These are phyloP conservation scores for Postia placenta DNA, from an alignment of 768 basidiomycete species.

Conservation along the genomic window DNA sequence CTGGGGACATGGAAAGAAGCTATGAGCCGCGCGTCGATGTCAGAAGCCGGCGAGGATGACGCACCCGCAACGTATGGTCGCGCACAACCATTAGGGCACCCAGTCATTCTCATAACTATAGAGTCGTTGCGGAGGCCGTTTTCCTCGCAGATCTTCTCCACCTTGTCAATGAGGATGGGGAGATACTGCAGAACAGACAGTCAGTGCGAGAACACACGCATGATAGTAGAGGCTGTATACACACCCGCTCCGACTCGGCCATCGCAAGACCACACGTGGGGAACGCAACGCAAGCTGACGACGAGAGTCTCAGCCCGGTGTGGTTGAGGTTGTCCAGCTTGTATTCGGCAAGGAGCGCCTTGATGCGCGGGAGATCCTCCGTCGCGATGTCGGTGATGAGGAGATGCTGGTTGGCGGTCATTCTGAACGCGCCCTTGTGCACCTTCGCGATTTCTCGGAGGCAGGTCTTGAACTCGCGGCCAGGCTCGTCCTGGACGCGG, in stretches of 20 bases:
- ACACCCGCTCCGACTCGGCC: slow-evolving; percentile 70
- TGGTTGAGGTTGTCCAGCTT: slow-evolving; percentile 84
- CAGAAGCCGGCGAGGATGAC: slow-evolving; percentile 16
- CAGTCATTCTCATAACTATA: slow-evolving; percentile 99
- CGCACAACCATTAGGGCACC: slow-evolving; percentile 92
- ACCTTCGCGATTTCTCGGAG: slow-evolving; percentile 88
- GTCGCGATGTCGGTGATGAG: slow-evolving; percentile 77
- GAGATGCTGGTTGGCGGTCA: slow-evolving; percentile 95
- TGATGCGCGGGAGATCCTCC: slow-evolving; percentile 72
- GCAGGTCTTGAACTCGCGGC: slow-evolving; percentile 86
- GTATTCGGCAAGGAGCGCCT: slow-evolving; percentile 73
- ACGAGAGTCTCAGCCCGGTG: slow-evolving; percentile 76
- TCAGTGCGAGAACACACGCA: background rate
- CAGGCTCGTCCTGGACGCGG: slow-evolving; percentile 91
- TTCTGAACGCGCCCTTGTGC: slow-evolving; percentile 89
- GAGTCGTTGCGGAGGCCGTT: slow-evolving; percentile 89
- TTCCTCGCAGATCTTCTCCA: slow-evolving; percentile 92
- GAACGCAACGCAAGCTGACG: slow-evolving; percentile 96
- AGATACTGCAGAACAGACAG: slow-evolving; percentile 54
- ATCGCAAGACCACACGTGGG: slow-evolving; percentile 88
- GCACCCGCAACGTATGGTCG: slow-evolving; percentile 85
- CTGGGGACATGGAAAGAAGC: slow-evolving; percentile 30
- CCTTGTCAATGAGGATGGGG: slow-evolving; percentile 87
- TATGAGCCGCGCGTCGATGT: background rate
- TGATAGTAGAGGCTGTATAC: no score